Evolutionary conservation across 2,329 filamentous ascomycete species (phyloP), one percentile per base, ranked within the genome.

Genomic region (Colletotrichum truncatum): DNA sequence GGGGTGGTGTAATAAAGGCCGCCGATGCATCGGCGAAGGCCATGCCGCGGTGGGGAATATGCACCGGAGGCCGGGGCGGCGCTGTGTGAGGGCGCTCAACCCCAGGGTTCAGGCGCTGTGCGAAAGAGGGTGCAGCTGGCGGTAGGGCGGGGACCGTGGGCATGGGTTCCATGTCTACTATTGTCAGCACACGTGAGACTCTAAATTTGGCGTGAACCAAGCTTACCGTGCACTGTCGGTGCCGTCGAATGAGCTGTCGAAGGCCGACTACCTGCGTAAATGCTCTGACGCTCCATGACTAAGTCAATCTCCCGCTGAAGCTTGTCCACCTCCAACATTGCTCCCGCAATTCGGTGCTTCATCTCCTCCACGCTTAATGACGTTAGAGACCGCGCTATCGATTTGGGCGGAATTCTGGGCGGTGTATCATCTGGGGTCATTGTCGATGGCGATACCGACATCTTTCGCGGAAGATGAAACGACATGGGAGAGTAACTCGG

Each of bases 241-340:
- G 73, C 72, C 69, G 77, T 72, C 21, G 82, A 85, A 66, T 82
- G 76, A 18, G 81, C 76, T 38, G 84, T 88, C 41, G 84, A 84
- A 30, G 86, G 85, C 51, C 85, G 81, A 43, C 67, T 68, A 73
- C 84, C 87, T 64, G 72, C 78, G 67, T 87, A 89, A 32, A 88
- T 75, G 73, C 85, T 90, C 75, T 88, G 86, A 64, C 86, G 83
- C 77, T 89, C 86, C 23, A 89, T 82, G 21, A 87, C 79, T 53
- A 85, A 82, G 55, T 90, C 85, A 56, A 90, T 89, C 68, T 88
- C 82, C 62, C 82, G 83, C 74, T 90, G 82, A 43, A 89, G 74
- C 60, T 78, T 79, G 59, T 91, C 88, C 67, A 87, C 80, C 71
- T 90, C 87, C 57, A 86, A 76, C 78, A 89, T 83, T 51, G 85